A percentile compares a stretch with the other conserved stretches of the same genome.
Evolutionary conservation across 2,329 filamentous ascomycete genomes (phyloP).

Genomic region (Fusarium napiforme): DNA sequence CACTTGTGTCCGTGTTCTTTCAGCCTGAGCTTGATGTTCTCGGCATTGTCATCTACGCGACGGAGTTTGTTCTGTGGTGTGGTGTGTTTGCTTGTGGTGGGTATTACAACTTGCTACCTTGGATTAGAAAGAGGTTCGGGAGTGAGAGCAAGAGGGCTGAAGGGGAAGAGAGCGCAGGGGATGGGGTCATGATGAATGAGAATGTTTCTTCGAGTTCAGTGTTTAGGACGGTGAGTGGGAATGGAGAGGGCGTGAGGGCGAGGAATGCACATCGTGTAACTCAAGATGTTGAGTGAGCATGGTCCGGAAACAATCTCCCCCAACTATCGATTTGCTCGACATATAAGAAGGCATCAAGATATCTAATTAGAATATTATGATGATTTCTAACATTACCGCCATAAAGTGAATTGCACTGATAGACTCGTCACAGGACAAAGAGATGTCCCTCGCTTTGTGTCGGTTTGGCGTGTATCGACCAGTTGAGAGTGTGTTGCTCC

Average conservation of each 20-base stretch:
- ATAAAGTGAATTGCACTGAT: neutral
- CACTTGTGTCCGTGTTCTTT: constrained; percentile 72
- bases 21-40: constrained; percentile 67
- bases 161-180: neutral
- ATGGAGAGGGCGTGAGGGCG: constrained; percentile 17
- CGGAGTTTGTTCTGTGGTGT: constrained; percentile 73
- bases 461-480: neutral
- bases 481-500: neutral
- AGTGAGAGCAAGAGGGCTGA: neutral
- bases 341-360: neutral
- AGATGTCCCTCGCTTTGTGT: neutral
- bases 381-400: neutral
- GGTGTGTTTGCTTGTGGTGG: constrained; percentile 73
- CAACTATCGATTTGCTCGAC: fast-evolving
- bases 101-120: constrained; percentile 72
- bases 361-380: neutral
- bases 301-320: too few species aligned
- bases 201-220: constrained; percentile 71
- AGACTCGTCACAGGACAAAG: neutral
- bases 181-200: constrained; percentile 55
- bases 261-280: neutral
- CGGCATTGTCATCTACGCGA: constrained; percentile 74
- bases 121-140: constrained; percentile 42
- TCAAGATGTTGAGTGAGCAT: constrained; percentile 18
- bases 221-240: constrained; percentile 61